Base-by-base conservation (phyloP, 345 rosid species). In the Acer negundo region DNA sequence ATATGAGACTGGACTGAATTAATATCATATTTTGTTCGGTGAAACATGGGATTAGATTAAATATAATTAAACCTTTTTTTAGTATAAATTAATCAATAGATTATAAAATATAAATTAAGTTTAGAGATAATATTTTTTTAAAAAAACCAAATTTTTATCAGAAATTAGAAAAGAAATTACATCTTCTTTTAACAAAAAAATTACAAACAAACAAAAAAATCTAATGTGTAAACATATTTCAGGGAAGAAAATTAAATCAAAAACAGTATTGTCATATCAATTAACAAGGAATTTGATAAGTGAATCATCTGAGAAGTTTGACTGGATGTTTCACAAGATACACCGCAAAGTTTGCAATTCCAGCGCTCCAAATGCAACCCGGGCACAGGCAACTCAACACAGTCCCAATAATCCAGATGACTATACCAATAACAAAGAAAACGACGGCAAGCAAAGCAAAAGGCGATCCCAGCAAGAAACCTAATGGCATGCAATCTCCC, bases 311-410 rank as follows among this genome's bases (percentile, higher is more conserved):
- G 44, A 94, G 74, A 55, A 91, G 75, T 24, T 79, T 90, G 58
- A 93, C 17, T 10, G 98, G 97, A 76, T 90, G 91, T 87, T 90
- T 88, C 67, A 94, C 76, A 28, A 93, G 88, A 80, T 2, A 84
- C 73, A 93, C 82, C 0, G 97, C 97, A 26, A 89, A 77, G 56
- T 94, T 89, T 1, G 97, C 93, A 62, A 94, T 56, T 62, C 87
- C 90, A 26, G 97, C 90, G 40, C 79, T 91, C 73, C 93, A 93
- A 68, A 89, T 74, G 79, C 97, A 94, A 63, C 92, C 89, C 22
- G 98, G 98, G 80, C 97, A 94, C 75, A 94, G 73, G 82, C 97
- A 93, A 85, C 97, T 92, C 86, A 94, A 69, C 35, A 90, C 59
- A 1, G 83, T 79, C 88, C 98, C 98, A 5, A 94, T 49, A 66